These are phyloP conservation scores for Wickerhamiella hasegawae DNA, from an alignment of 805 yeast species.

Conservation along the genomic window DNA sequence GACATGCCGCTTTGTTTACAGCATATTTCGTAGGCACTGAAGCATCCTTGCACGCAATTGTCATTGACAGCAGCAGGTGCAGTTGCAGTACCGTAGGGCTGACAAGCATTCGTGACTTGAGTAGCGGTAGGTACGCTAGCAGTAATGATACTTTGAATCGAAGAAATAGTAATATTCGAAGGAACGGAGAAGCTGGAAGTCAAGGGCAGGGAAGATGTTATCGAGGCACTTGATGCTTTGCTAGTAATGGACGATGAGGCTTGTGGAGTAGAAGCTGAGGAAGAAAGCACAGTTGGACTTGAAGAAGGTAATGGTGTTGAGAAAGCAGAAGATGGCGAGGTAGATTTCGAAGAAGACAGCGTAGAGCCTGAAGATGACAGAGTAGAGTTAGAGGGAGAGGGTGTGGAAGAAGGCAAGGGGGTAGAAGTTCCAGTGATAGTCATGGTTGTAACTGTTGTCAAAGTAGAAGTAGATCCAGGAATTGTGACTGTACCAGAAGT, in stretches of 20 bases:
- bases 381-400: too few relatives aligned
- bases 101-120: slow-evolving; percentile 2
- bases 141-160: not conserved
- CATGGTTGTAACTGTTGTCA: not conserved
- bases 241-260: too few relatives aligned
- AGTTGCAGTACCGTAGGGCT: slow-evolving; percentile 4
- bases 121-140: not conserved
- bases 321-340: not conserved
- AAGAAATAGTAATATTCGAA: not conserved
- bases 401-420: too few relatives aligned
- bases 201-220: not conserved
- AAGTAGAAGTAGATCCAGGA: not conserved
- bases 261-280: too few relatives aligned
- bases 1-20: slow-evolving; percentile 1
- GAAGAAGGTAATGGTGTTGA: not conserved
- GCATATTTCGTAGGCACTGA: slow-evolving; percentile 7
- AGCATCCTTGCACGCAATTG: slow-evolving; percentile 14
- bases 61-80: slow-evolving; percentile 11
- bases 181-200: not conserved
- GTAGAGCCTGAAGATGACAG: too few relatives aligned
- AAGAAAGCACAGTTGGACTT: too few relatives aligned
- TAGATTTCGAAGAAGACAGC: too few relatives aligned
- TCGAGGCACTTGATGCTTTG: too few relatives aligned
- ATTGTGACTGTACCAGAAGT: not conserved
- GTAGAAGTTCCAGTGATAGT: not conserved